Percentiles rank a stretch among this genome's conserved stretches.
phyloP scores from a whole-genome alignment of 176 grass and related monocot species.

The Musa schizocarpa region DNA sequence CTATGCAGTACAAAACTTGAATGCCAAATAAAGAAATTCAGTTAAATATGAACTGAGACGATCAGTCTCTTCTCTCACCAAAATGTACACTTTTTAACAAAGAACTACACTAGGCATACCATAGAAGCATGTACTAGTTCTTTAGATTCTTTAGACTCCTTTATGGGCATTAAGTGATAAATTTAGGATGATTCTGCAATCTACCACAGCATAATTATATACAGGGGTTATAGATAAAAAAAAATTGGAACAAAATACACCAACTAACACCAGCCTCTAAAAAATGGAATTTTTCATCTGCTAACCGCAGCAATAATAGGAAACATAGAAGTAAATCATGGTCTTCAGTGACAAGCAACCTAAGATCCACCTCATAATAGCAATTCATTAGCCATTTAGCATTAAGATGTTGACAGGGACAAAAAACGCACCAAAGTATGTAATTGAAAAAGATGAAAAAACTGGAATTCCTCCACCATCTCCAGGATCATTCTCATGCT shows the following conservation, averaged over 20 bases:
- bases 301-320: not conserved
- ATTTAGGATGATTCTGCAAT: not conserved
- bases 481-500: constrained; percentile 61
- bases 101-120: not conserved
- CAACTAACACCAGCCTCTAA: not conserved
- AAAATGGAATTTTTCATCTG: not conserved
- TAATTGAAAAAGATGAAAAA: constrained; percentile 45
- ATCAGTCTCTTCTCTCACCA: not conserved
- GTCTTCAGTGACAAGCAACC: not conserved
- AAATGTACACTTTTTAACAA: not conserved
- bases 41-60: not conserved
- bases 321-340: not conserved
- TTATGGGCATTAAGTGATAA: not conserved
- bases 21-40: not conserved
- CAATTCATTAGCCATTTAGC: constrained; percentile 3
- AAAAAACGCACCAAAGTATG: constrained; percentile 45
- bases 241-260: not conserved
- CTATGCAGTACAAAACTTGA: not conserved
- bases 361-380: not conserved
- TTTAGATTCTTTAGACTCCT: not conserved
- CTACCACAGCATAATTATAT: not conserved
- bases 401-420: not conserved
- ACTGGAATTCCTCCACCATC: constrained; percentile 71
- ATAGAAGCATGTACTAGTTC: not conserved
- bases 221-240: not conserved